Evolutionary conservation across 116 monocot species (phyloP).

Genomic region (Phalaenopsis hybrid): DNA sequence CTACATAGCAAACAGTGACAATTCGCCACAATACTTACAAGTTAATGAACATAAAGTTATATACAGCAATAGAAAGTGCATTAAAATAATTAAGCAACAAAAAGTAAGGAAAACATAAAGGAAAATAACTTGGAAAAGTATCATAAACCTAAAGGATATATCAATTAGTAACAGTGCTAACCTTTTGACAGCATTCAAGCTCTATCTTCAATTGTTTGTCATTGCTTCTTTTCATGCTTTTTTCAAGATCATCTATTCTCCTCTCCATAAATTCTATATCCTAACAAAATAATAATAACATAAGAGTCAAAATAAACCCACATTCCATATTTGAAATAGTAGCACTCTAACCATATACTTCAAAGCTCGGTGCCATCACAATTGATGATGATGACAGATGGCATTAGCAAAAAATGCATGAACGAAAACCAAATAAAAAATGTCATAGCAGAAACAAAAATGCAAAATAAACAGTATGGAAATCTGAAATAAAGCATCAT

Average conservation of each 20-base stretch:
- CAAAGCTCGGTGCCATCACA: not conserved
- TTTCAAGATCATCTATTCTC: slow-evolving; percentile 89
- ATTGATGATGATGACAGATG: not conserved
- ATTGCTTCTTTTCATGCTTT: slow-evolving; percentile 99
- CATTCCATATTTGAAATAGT: not conserved
- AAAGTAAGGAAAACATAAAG: not conserved
- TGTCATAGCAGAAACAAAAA: not conserved
- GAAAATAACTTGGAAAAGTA: not conserved
- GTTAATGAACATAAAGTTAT: not conserved
- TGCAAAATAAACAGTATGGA: not conserved
- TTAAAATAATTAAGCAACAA: not conserved
- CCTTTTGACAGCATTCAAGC: slow-evolving; percentile 73
- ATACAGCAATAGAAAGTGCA: not conserved
- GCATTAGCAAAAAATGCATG: not conserved
- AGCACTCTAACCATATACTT: not conserved
- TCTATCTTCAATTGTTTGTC: slow-evolving; percentile 96
- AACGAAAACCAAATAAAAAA: not conserved
- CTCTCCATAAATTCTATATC: slow-evolving; percentile 87
- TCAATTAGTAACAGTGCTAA: slow-evolving; percentile 14
- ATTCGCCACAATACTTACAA: not conserved
- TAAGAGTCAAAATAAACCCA: not conserved
- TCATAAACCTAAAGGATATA: not conserved
- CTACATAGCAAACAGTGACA: not conserved
- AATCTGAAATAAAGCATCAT: not conserved
- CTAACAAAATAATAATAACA: slow-evolving; percentile 28